phyloP scores from a whole-genome alignment of 2,329 filamentous ascomycete genomes.

The Nectriaceae sp. region DNA sequence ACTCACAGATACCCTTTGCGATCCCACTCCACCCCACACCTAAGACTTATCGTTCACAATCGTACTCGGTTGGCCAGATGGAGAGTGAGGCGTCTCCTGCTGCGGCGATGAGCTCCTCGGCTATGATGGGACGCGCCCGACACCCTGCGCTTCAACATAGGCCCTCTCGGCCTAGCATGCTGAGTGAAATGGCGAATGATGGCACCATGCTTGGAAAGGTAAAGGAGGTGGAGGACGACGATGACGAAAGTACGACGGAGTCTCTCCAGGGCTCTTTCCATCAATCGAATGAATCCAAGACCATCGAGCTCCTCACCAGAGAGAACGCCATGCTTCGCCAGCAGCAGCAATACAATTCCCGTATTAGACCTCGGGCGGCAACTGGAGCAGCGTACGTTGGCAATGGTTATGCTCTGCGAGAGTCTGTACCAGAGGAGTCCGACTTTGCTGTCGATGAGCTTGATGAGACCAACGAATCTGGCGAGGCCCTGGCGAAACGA shows the following conservation, averaged over 20 bases:
- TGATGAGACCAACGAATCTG: constrained; percentile 60
- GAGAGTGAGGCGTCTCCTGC: constrained; percentile 63
- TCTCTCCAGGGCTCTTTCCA: constrained; percentile 50
- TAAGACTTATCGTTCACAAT: constrained; percentile 93
- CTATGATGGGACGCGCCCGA: constrained; percentile 54
- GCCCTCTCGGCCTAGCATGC: constrained; percentile 75
- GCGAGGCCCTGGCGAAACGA: constrained; percentile 49
- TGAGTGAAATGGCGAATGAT: constrained; percentile 71
- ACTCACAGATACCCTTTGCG: constrained; percentile 76
- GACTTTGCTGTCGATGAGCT: constrained; percentile 75
- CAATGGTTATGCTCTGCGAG: constrained; percentile 62
- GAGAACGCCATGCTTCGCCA: constrained; percentile 65
- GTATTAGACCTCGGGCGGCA: constrained; percentile 59
- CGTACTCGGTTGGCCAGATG: constrained; percentile 91
- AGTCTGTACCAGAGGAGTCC: constrained; percentile 63
- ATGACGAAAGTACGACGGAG: constrained; percentile 60
- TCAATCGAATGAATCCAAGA: constrained; percentile 60
- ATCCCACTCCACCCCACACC: constrained; percentile 88
- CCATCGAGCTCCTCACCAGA: constrained; percentile 62
- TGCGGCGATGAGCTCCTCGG: constrained; percentile 46
- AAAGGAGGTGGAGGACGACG: constrained; percentile 69
- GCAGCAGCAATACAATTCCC: constrained; percentile 54
- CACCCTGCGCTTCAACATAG: constrained; percentile 76
- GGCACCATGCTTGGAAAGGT: constrained; percentile 66
- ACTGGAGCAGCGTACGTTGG: constrained; percentile 55